Base-by-base conservation (phyloP, 139 green algal genomes). In the Asterochloris sp. region DNA sequence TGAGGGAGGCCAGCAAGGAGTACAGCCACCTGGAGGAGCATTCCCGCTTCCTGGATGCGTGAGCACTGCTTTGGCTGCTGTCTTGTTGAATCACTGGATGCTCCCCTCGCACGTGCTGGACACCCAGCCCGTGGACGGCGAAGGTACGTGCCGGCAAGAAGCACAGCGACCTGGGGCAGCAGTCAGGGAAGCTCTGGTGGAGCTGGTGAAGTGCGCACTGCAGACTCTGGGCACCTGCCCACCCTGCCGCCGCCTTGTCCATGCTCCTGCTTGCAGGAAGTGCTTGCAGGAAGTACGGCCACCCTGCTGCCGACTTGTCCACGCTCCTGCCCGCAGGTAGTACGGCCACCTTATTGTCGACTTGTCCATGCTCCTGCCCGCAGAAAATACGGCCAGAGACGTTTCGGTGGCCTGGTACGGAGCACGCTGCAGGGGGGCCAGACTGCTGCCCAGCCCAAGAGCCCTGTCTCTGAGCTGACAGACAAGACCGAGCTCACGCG, bases 21-120 rank as follows among this genome's bases (percentile, higher is more conserved):
- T 98, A 95, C 88, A 86, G 86, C 19, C 95, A 98, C 82, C 85
- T 98, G 78, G 73, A 89, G 81, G 94, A 97, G 88, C 91, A 96
- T 69, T 89, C 91, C 19, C 85, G 81, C 29, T 96, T 95, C 89
- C 86, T 97, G 64, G 91, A 96, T 62, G 82, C 73, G 82, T 91
- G 82, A 75, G 82, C 21, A 24, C 76, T 73, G 16, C 71, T 47
- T 54, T 71, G 19, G 76, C 26, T 13, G 76, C 14, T 29, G 9
- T 60, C 73, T 21, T 78, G 73, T 54, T 15, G 62, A 77, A 61
- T 0, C 21, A 26, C 54, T 11, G 21, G 28, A 62, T 77, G 21
- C 38, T 17, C 38, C 38, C 38, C 38, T 2, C 38, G 38, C 38
- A 54, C 6, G 38, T 54, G 38, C 38, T 54, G 38, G 38, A 54